Conservation (phyloP, 75 land plant genomes). For the Sequoiadendron giganteum region DNA sequence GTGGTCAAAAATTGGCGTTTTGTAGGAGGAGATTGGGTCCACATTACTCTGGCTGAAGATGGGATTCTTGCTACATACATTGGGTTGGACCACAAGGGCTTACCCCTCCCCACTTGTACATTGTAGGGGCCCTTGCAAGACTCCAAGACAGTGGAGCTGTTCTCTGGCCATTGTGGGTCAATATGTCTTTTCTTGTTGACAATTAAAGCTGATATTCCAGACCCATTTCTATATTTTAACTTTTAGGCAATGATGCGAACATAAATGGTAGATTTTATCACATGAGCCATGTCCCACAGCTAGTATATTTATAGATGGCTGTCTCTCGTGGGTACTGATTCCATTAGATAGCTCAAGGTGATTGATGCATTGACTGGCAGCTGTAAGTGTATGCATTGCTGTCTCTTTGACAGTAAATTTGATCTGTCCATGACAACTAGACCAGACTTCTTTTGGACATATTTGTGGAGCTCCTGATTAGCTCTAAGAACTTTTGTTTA, state of each 20-base stretch:
- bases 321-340: background rate
- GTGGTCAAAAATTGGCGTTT: background rate
- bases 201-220: slow-evolving; percentile 6
- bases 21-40: background rate
- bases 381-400: background rate
- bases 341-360: background rate
- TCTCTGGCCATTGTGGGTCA: slow-evolving; percentile 1
- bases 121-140: background rate
- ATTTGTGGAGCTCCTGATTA: background rate
- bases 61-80: background rate
- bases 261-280: background rate
- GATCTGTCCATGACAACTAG: background rate
- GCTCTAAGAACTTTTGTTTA: background rate
- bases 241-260: background rate
- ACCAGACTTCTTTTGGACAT: background rate
- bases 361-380: background rate
- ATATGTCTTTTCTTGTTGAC: background rate
- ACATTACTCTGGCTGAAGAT: background rate
- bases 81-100: background rate
- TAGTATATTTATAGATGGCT: background rate
- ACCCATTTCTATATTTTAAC: background rate
- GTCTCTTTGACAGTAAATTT: background rate
- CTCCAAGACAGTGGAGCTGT: background rate
- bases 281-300: background rate
- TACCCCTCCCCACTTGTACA: background rate